Evolutionary conservation across 2,329 filamentous ascomycete species (phyloP), one percentile per base, ranked within the genome.

Genomic region (Monosporascus sp.): DNA sequence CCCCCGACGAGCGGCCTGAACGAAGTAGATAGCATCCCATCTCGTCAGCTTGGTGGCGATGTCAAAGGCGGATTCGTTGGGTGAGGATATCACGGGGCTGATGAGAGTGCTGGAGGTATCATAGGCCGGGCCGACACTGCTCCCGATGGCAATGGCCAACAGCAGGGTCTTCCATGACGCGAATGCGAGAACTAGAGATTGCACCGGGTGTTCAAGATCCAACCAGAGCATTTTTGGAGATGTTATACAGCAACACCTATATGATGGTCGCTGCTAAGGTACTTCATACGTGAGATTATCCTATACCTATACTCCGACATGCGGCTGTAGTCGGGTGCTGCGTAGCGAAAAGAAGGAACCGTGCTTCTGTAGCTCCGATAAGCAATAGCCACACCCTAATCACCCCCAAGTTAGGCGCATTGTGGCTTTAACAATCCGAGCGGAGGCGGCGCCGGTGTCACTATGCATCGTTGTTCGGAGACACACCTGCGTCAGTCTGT

Each of bases 11-110:
- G 88, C 81, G 45, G 76, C 68, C 58, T 83, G 78, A 54, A 85
- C 73, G 63, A 86, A 93, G 68, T 93, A 94, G 59, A 95, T 76
- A 35, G 85, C 87, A 68, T 95, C 90, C 90, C 90, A 95, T 67
- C 88, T 79, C 6, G 84, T 84, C 53, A 94, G 73, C 44, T 82
- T 82, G 37, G 77, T 70, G 20, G 76, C 68, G 2, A 87, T 61
- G 55, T 70, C 68, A 49, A 68, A 56, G 11, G 52, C 45, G n/a
- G 58, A 60, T 57, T 66, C 62, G 52, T 63, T 52, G 53, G 61
- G 71, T 55, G 58, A 70, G 47, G 52, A 59, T 58, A 51, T 66
- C 60, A 58, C 77, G 69, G 58, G 73, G 65, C 72, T 78, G 63
- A 81, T 58, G 49, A 85, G 72, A 39, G 78, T 78, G 6, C 81